Conservation (phyloP, 805 yeast species). For the Hanseniaspora guilliermondii region DNA sequence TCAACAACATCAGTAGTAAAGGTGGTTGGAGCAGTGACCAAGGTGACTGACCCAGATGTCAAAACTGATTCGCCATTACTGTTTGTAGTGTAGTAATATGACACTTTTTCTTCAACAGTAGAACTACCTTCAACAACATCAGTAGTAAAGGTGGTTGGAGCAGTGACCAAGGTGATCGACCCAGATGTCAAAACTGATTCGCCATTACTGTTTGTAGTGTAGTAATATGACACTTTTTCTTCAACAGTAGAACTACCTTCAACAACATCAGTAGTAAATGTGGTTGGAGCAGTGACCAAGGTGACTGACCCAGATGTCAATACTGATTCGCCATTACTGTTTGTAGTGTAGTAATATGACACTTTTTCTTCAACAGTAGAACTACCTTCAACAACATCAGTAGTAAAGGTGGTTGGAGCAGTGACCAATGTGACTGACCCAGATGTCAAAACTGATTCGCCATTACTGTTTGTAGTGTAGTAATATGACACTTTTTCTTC, state of each 20-base stretch:
- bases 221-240: not conserved
- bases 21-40: not conserved
- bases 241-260: not conserved
- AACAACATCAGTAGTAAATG: not conserved
- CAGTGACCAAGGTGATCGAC: not conserved
- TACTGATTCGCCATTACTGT: not conserved
- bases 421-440: slow-evolving; percentile 22
- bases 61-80: not conserved
- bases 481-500: not conserved
- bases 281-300: not conserved
- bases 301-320: slow-evolving; percentile 23
- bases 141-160: not conserved
- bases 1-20: not conserved
- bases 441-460: not conserved
- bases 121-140: not conserved
- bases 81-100: not conserved
- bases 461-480: not conserved
- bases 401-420: not conserved
- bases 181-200: slow-evolving; percentile 23
- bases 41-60: slow-evolving; percentile 22
- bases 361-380: not conserved
- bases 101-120: not conserved
- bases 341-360: not conserved
- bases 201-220: not conserved
- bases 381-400: not conserved